Base-by-base conservation (phyloP, 2,329 filamentous ascomycete genomes). In the Stemphylium lycopersici region DNA sequence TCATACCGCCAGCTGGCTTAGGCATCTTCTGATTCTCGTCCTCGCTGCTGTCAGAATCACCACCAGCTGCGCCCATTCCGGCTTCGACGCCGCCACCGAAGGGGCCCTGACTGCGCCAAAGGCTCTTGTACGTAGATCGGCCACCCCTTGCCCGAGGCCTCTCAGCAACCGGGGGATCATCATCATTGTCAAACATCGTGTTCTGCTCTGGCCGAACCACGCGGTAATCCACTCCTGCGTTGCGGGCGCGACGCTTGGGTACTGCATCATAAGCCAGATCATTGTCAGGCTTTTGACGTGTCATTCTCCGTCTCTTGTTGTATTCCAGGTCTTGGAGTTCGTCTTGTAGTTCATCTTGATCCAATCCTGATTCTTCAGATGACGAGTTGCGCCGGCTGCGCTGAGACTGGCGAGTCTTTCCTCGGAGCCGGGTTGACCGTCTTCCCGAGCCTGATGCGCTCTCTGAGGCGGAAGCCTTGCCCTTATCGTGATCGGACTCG, bases 21-120 rank as follows among this genome's bases (percentile, higher is more conserved):
- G 74, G 70, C 67, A 82, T 84, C 55, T 89, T 84, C 60, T 87
- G 86, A 60, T 86, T 86, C 69, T 99, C 95, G 63, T 99, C 95
- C 66, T 99, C 95, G 72, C 95, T 99, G 74, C 92, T 97, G 72
- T 99, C 95, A 5, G 93, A 96, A 67, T 98, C 95, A 7, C 87
- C 90, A 48, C 88, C 92, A 56, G 86, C 85, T 18, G 90, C 90
- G 11, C 85, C 89, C 51, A 88, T 89, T 1, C 90, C 91, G 13
- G 91, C 85, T 32, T 90, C 90, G 38, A 88, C 87, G 40, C 90
- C 90, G 37, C 95, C 92, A 54, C 92, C 95, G 75, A 99, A 98
- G 2, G 95, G 95, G 7, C 95, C 95, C 70, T 89, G 91, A 0
- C 92, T 96, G 18, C 91, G 92, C 76, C 96, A 93, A 29, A 98